Conservation (phyloP, 169 alveolate genomes). For the Plasmodium malariae region DNA sequence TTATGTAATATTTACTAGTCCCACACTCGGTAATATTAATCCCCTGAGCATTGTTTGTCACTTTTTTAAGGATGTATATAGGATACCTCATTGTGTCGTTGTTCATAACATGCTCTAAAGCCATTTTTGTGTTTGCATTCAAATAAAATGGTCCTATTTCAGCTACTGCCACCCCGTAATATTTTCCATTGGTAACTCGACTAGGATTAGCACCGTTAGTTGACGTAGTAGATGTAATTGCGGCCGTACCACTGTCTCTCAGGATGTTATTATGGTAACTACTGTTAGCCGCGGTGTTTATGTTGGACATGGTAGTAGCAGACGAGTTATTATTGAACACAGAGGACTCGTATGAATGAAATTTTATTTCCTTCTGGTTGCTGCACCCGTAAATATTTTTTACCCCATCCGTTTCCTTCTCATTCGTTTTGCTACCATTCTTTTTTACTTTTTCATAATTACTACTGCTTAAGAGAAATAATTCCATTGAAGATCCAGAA, state of each 20-base stretch:
- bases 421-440: not conserved
- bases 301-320: not conserved
- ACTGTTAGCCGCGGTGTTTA: not conserved
- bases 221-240: not conserved
- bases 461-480: no score
- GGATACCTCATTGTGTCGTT: conserved; percentile 58
- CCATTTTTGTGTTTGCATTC: conserved; percentile 39
- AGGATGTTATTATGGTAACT: no score
- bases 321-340: not conserved
- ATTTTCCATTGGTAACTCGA: not conserved
- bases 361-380: not conserved
- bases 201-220: not conserved
- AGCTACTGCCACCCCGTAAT: conserved; percentile 51
- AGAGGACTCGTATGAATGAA: conserved; percentile 17
- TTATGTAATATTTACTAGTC: no score
- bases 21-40: no score
- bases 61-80: conserved; percentile 25
- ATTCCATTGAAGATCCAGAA: no score
- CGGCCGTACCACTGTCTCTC: not conserved
- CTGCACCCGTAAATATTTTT: not conserved
- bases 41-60: not conserved
- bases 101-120: conserved; percentile 28
- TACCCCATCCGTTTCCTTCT: not conserved
- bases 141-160: conserved; percentile 57
- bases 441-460: not conserved